Evolutionary conservation across 2,329 filamentous ascomycete species (phyloP).

Genomic region (Escovopsis sp.): DNA sequence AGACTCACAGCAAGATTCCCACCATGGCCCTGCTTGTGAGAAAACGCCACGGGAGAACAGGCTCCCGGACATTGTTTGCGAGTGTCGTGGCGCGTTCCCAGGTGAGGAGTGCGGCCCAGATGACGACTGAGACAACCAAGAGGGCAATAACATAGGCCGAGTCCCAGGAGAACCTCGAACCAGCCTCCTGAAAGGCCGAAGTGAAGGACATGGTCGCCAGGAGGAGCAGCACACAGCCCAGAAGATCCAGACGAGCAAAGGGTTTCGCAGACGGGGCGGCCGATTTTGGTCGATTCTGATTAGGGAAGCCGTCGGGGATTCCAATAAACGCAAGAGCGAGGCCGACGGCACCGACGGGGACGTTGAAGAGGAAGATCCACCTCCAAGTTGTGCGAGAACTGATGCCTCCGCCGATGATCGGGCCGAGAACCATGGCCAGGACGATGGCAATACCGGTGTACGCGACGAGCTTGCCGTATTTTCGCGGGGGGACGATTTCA

Average conservation of each 20-base stretch:
- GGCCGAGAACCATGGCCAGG: slow-evolving; percentile 33
- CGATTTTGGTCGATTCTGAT: background rate
- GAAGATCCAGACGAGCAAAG: slow-evolving; percentile 7
- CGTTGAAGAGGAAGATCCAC: slow-evolving; percentile 36
- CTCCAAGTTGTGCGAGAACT: slow-evolving; percentile 28
- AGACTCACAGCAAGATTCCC: background rate
- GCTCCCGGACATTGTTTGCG: background rate
- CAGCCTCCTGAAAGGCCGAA: slow-evolving; percentile 30
- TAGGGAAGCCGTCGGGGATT: slow-evolving; percentile 1
- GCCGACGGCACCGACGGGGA: background rate
- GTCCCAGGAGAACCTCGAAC: slow-evolving; percentile 26
- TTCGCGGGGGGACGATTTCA: slow-evolving; percentile 27
- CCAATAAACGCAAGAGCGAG: background rate
- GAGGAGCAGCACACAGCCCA: slow-evolving; percentile 20
- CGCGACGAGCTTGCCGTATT: slow-evolving; percentile 18
- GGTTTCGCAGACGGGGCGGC: background rate
- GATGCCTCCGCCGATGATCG: slow-evolving; percentile 35
- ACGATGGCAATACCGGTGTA: slow-evolving; percentile 24
- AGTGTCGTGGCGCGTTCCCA: background rate
- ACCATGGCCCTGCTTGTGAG: background rate
- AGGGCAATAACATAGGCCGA: slow-evolving; percentile 23
- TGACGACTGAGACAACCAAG: background rate
- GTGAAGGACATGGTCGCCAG: slow-evolving; percentile 29
- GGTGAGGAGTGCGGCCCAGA: background rate
- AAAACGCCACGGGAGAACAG: background rate